Base-by-base conservation (phyloP, 1,284 basidiomycete genomes). In the Xerocomus amazonicus region DNA sequence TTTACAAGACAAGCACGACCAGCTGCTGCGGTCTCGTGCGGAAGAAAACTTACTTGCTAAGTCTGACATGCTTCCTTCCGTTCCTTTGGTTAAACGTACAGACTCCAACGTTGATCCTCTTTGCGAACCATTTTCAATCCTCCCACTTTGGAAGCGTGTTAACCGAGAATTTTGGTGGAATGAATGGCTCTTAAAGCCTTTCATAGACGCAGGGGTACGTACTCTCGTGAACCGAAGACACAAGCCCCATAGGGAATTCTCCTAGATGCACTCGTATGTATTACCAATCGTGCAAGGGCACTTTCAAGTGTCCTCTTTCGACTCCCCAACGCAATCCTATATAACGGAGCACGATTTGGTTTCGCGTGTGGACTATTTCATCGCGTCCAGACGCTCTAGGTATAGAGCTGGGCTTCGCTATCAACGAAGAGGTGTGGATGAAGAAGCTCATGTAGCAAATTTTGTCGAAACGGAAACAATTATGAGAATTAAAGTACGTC, bases 391-490 rank as follows among this genome's bases (percentile, higher is more conserved):
- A 45, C 80, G 97, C 34, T 96, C 94, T 26, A 81, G 92, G 56
- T 83, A 94, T 67, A 83, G 97, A 43, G 93, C 93, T 10, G 97
- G 97, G 1, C 83, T 98, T 43, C 82, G 97, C 46, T 99, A 97
- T 76, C 97, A 99, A 67, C 84, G 92, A 28, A 80, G 97, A 61
- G 97, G 97, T 3, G 84, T 99, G 51, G 93, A 99, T 60, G 80
- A 87, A 50, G 84, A 89, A 56, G 86, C 90, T 12, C 78, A 84
- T 62, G 87, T 87, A 10, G 90, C 92, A 6, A 96, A 95, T 69
- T 95, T 92, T 66, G 93, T 95, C 33, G 93, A 97, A 71, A 94
- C 92, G 0, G 94, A 97, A 71, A 89, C 92, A 27, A 83, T 97
- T 52, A 81, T 92, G 70, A 76, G 81, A 33, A 79, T 93, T 13